Evolutionary conservation across 2,329 filamentous ascomycete genomes (phyloP), one percentile per base, ranked within the genome.

Genomic region (Aulographum hederae): DNA sequence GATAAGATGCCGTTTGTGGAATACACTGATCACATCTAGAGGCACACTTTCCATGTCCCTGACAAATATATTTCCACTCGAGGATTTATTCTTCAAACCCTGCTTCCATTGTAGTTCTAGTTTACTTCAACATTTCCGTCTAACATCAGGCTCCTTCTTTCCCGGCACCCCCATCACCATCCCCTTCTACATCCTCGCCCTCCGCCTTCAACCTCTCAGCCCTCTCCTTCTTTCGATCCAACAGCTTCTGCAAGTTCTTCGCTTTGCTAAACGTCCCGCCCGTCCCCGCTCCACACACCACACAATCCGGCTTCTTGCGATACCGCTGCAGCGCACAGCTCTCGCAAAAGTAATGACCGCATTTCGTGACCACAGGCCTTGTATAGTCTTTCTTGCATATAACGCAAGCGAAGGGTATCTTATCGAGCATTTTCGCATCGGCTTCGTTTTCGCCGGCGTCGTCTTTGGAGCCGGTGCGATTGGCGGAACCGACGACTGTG

Each of bases 321-420:
- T 94, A 95, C 40, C 85, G 60, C 48, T 79, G 73, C 43, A 95
- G 59, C 17, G 89, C 89, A 52, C 89, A 98, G 1, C 67, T 63
- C 52, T 94, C 79, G 50, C 89, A 98, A 48, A 95, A 95, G 52
- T 95, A 95, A 52, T 98, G 89, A 0, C 82, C 79, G 42, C 89
- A 98, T 41, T 82, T 78, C 10, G 89, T 95, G 16, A 86, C 60
- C 10, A 95, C 69, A 0, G 89, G 86, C 35, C 69, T 65, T 44
- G 72, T 77, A 54, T 93, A 94, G 1, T 73, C 54, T 23, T 72
- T 67, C 44, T 75, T 73, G 61, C 85, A 94, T 38, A 93, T 81
- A 39, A 92, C 70, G 52, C 85, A 94, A 2, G 72, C 79, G 48
- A 93, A 93, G 0, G 85, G 85, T 15, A 93, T 92, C 44, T 74